Evolutionary conservation across 78 protist species (phyloP).

Genomic region (Emiliania huxleyi): DNA sequence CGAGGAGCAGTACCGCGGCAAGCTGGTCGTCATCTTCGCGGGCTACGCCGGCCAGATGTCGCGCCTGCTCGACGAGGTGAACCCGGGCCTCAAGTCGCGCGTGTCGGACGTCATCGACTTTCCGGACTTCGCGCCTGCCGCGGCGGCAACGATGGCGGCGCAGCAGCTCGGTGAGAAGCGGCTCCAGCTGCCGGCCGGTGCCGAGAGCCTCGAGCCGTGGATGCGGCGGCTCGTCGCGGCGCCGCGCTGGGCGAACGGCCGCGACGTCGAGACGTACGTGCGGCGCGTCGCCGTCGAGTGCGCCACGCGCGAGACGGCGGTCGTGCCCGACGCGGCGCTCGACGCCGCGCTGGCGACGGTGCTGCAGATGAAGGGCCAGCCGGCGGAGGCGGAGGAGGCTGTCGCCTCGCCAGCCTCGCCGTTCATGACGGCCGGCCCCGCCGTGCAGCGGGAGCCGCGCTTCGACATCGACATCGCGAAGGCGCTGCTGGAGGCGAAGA

Average conservation of each 20-base stretch:
- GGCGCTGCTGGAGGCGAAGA: neutral
- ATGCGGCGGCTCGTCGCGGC: neutral
- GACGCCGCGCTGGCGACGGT: neutral
- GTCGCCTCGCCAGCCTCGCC: neutral
- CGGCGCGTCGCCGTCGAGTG: neutral
- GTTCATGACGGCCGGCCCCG: neutral
- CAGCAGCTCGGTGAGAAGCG: neutral
- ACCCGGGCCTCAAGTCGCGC: conserved; percentile 33
- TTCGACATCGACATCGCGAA: neutral
- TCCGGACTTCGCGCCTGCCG: neutral
- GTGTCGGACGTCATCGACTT: neutral
- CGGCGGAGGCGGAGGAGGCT: too few relatives aligned
- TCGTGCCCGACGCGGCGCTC: neutral
- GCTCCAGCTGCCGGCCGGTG: neutral
- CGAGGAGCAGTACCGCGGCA: neutral
- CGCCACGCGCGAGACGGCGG: neutral
- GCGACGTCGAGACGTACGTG: too few relatives aligned
- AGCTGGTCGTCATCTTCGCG: conserved; percentile 40
- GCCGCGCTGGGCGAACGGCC: conserved; percentile 3
- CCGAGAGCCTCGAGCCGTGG: neutral
- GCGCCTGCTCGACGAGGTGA: conserved; percentile 10
- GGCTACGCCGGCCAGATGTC: conserved; percentile 46
- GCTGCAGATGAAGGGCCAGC: too few relatives aligned
- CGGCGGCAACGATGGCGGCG: too few relatives aligned
- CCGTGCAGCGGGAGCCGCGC: neutral